These are phyloP conservation scores for Mycena sanguinolenta DNA, from an alignment of 768 basidiomycete species.

Conservation along the genomic window DNA sequence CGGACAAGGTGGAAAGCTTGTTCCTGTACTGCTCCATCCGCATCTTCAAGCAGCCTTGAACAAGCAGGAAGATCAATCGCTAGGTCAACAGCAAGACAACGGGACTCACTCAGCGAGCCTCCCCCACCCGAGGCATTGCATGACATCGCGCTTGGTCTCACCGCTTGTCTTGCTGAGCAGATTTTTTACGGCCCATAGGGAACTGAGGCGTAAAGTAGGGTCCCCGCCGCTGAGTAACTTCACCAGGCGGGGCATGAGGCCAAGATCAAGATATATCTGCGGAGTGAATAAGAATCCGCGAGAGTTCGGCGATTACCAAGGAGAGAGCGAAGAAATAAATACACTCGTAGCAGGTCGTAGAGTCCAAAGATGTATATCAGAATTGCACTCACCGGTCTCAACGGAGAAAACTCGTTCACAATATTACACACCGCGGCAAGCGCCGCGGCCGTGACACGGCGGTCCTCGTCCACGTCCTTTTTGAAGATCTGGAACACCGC, in stretches of 20 bases:
- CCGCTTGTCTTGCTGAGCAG: conserved; percentile 73
- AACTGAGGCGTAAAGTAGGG: conserved; percentile 71
- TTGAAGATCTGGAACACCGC: conserved; percentile 71
- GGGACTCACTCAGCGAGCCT: conserved; percentile 66
- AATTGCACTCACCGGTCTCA: conserved; percentile 68
- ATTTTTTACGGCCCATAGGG: conserved; percentile 92
- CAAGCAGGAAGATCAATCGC: not conserved
- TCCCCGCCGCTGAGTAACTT: conserved; percentile 68
- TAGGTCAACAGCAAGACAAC: not conserved
- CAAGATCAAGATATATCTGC: conserved; percentile 77
- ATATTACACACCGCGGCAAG: conserved; percentile 87
- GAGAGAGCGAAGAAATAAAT: conserved; percentile 20
- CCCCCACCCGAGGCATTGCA: conserved; percentile 78
- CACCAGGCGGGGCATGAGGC: conserved; percentile 74
- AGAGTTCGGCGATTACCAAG: conserved; percentile 5
- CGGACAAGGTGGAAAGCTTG: conserved; percentile 77
- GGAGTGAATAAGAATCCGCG: no score
- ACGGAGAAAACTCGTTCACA: conserved; percentile 87
- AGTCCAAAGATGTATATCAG: not conserved
- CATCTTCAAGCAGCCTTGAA: conserved; percentile 66
- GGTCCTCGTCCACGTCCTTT: conserved; percentile 64
- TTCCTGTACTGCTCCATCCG: conserved; percentile 71
- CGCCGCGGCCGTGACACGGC: conserved; percentile 78
- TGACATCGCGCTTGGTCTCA: conserved; percentile 75
- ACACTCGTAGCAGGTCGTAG: not conserved